Evolutionary conservation across 495 filamentous ascomycete species (phyloP).

Genomic region (Hypomontagnella monticulosa): DNA sequence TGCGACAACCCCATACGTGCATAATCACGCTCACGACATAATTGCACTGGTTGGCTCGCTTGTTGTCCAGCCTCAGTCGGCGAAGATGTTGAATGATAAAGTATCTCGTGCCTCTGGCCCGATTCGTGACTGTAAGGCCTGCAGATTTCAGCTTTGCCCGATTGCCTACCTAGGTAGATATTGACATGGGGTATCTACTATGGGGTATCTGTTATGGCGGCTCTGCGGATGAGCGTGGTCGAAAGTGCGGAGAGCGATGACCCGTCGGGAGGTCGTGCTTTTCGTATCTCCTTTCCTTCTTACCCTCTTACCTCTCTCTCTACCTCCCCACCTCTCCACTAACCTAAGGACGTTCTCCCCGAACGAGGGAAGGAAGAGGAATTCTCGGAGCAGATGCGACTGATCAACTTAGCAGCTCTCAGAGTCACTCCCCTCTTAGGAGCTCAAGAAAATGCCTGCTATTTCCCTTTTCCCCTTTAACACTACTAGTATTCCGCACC

Average conservation of each 20-base stretch:
- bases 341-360: too few species aligned
- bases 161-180: constrained; percentile 6
- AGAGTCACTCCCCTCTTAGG: neutral
- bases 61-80: constrained; percentile 17
- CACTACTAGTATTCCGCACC: neutral
- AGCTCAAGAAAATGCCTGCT: neutral
- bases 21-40: constrained; percentile 13
- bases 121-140: constrained; percentile 9
- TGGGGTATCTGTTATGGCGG: neutral
- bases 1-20: neutral
- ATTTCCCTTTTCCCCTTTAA: neutral
- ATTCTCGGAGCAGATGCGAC: too few species aligned
- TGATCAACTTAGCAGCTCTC: too few species aligned
- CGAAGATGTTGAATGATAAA: constrained; percentile 7
- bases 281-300: too few species aligned
- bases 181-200: constrained; percentile 13
- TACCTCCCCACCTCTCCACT: too few species aligned
- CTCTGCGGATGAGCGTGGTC: neutral
- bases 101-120: neutral
- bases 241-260: neutral
- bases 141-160: constrained; percentile 6
- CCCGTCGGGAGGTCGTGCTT: too few species aligned
- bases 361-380: too few species aligned
- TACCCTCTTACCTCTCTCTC: too few species aligned
- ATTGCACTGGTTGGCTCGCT: constrained; percentile 25